These are phyloP conservation scores for Fusarium ambrosium DNA, from an alignment of 2,329 filamentous ascomycete species.

Conservation along the genomic window DNA sequence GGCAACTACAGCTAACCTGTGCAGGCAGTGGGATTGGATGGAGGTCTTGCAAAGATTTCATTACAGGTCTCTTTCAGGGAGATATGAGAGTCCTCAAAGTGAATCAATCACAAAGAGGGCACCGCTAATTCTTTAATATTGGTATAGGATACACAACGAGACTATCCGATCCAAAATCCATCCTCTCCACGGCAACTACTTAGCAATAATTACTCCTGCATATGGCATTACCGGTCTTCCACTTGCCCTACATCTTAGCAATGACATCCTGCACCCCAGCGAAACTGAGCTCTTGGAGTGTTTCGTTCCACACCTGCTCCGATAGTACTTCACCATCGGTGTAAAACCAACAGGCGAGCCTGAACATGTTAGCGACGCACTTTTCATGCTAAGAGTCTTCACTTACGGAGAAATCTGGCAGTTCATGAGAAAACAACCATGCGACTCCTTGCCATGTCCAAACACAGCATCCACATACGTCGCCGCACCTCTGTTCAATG, in stretches of 20 bases:
- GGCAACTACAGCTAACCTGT: not conserved
- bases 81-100: not conserved
- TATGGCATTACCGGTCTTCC: not conserved
- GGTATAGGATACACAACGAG: not conserved
- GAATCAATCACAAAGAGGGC: not conserved
- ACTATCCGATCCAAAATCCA: not conserved
- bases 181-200: not conserved
- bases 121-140: not conserved
- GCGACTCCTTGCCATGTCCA: slow-evolving; percentile 62
- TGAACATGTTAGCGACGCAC: not conserved
- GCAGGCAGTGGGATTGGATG: not conserved
- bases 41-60: not conserved
- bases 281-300: slow-evolving; percentile 24
- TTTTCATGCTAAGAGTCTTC: accelerated
- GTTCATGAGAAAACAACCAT: slow-evolving; percentile 64
- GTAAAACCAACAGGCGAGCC: slow-evolving; percentile 37
- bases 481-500: slow-evolving; percentile 57
- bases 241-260: not conserved
- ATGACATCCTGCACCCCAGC: slow-evolving; percentile 42
- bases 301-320: slow-evolving; percentile 37
- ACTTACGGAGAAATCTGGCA: slow-evolving; percentile 53
- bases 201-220: not conserved
- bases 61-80: not conserved
- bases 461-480: slow-evolving; percentile 62
- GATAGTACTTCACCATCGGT: slow-evolving; percentile 22